Evolutionary conservation across 208 protist genomes (phyloP), one percentile per base, ranked within the genome.

Genomic region (Trichomonas vaginalis): DNA sequence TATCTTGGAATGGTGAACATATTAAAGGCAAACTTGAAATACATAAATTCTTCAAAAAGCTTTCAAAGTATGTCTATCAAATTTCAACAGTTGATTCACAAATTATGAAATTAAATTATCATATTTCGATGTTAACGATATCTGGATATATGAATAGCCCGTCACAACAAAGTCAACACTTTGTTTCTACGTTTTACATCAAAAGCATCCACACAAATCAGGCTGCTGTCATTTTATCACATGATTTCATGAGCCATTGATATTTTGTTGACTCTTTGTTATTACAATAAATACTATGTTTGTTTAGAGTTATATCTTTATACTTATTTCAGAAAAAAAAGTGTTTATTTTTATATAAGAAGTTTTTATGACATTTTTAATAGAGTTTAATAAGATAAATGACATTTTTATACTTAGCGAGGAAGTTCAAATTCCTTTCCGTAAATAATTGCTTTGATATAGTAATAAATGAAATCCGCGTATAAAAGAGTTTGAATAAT

Each of bases 391-490:
- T n/a, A 35, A 35, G n/a, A 80, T 35, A 80, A 35, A 35, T 35
- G n/a, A 35, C n/a, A n/a, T 35, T 35, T n/a, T n/a, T n/a, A n/a
- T n/a, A 47, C 17, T 88, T 88, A 88, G 17, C 32, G 32, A n/a
- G 82, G 82, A 47, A 88, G 82, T 42, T 45, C 40, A 23, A 32
- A 45, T 4, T 40, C 39, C 32, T 88, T 82, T 83, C 95, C 95
- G 14, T 1, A 49, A 32, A 87, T 45, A 37, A 47, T 86, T 1
- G n/a, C 14, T 45, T 87, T 96, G 15, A 86, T 51, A 48, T 96
- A 96, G 39, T 96, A 35, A 88, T 96, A 96, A 42, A 96, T 87
- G 35, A 96, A 96, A 88, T 96, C 95, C 14, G 15, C 90, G 56
- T 90, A 96, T 42, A 96, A 2, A 35, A 86, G 32, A 37, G 62